These are phyloP conservation scores for Obelidium mucronatum DNA, from an alignment of 192 early-diverging fungal genomes.

Conservation along the genomic window DNA sequence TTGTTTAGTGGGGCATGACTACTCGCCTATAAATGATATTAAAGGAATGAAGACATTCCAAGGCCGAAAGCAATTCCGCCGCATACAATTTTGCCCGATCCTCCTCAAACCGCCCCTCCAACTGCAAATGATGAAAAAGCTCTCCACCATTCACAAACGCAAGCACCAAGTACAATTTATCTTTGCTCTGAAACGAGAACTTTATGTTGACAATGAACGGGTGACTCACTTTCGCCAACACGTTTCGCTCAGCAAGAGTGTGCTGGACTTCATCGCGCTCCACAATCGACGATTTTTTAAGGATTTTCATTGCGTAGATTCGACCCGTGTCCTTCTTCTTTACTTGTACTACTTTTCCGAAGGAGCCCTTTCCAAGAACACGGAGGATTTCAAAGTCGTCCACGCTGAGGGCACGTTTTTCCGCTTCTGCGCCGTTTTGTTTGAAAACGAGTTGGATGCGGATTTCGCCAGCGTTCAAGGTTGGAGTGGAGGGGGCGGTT, in stretches of 20 bases:
- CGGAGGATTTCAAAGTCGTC: slow-evolving; percentile 61
- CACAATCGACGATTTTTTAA: slow-evolving; percentile 93
- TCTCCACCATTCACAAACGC: slow-evolving; percentile 87
- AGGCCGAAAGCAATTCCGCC: slow-evolving; percentile 86
- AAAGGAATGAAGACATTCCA: slow-evolving; percentile 89
- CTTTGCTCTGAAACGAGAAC: slow-evolving; percentile 90
- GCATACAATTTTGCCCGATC: slow-evolving; percentile 85
- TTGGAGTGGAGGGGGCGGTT: slow-evolving; percentile 26
- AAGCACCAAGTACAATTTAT: slow-evolving; percentile 90
- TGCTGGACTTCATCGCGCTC: slow-evolving; percentile 94
- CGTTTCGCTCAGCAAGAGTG: slow-evolving; percentile 86
- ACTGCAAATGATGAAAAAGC: slow-evolving; percentile 38
- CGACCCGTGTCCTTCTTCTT: slow-evolving; percentile 54
- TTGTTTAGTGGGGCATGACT: too few species aligned
- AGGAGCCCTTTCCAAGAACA: slow-evolving; percentile 65
- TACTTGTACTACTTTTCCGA: slow-evolving; percentile 67
- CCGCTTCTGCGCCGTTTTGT: background rate
- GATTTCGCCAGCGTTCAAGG: slow-evolving; percentile 21
- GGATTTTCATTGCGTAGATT: slow-evolving; percentile 89
- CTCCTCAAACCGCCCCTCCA: slow-evolving; percentile 60
- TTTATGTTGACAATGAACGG: slow-evolving; percentile 91
- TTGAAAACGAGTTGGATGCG: slow-evolving; percentile 37
- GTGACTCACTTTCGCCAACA: slow-evolving; percentile 78
- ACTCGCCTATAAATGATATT: slow-evolving; percentile 83
- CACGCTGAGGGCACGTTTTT: slow-evolving; percentile 39